Evolutionary conservation across 208 protist genomes (phyloP), one percentile per base, ranked within the genome.

Genomic region (Trypanosoma rangeli): DNA sequence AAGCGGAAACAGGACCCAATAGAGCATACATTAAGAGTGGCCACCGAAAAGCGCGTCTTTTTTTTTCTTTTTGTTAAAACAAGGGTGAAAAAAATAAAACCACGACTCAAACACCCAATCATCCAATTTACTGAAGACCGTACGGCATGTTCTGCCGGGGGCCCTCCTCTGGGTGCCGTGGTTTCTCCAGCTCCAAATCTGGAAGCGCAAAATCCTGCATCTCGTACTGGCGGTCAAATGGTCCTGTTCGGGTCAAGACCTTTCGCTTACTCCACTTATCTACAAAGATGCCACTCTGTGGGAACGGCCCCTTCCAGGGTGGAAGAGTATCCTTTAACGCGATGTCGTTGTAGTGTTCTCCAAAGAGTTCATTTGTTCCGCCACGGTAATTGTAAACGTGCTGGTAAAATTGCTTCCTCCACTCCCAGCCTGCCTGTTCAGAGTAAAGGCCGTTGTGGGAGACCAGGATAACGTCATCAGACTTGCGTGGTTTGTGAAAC

Each of bases 231-330:
- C 91, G 81, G 53, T 96, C 91, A 78, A 96, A 96, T 9, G 91
- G 91, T 0, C 91, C 91, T 48, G 87, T 94, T 49, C 91, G 83
- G 29, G 74, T 76, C 15, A 96, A 76, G 55, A 96, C 86, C 56
- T 96, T 96, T 28, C 91, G 78, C 70, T 96, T 96, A 57, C 88
- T 94, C 89, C 91, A 96, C 79, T 96, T 96, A 68, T 96, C 91
- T 3, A 94, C 89, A 68, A 92, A 96, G 57, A 96, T 90, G 59
- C 87, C 85, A 73, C 75, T 94, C 56, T 96, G 91, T 29, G 91
- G 91, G 68, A 92, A 96, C 20, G 91, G 91, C 1, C 91, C 91
- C 64, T 96, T 96, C 91, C 91, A 96, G 28, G 88, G 87, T 56
- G 90, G 81, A 1, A 96, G 76, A 26, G 76, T 72, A 16, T 90